phyloP scores from a whole-genome alignment of 177 flowering plant genomes.

The Vitis hybrid region DNA sequence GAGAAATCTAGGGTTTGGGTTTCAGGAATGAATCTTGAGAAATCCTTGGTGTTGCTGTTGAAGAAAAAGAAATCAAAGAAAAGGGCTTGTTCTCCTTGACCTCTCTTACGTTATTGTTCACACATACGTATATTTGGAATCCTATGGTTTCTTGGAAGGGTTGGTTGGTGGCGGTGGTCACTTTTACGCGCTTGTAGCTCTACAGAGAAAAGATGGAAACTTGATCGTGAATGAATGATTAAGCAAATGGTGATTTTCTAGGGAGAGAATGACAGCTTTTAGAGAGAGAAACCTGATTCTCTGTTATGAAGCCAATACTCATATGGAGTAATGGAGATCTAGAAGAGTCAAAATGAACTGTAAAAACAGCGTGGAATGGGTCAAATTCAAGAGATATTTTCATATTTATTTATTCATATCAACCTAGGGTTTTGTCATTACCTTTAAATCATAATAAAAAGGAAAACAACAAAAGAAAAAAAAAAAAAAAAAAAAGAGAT shows the following conservation, averaged over 20 bases:
- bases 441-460: background rate
- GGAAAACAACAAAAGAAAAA: too few relatives aligned
- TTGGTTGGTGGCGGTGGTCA: conserved; percentile 17
- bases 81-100: conserved; percentile 10
- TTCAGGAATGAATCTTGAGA: background rate
- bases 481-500: too few relatives aligned
- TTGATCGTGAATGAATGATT: background rate
- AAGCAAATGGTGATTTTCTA: conserved; percentile 3
- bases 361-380: conserved; percentile 2
- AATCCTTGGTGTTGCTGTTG: conserved; percentile 3
- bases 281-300: background rate
- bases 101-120: background rate
- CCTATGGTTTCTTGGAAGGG: conserved; percentile 35
- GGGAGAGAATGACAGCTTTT: background rate
- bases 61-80: conserved; percentile 15
- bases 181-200: conserved; percentile 10
- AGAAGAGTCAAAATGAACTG: conserved; percentile 15
- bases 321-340: background rate
- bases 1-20: conserved; percentile 25
- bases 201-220: conserved; percentile 6
- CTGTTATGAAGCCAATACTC: background rate
- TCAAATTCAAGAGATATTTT: background rate
- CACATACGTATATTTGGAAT: conserved; percentile 9
- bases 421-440: background rate
- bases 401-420: background rate